Conservation (phyloP, 441 rosid species). For the Macaranga tanarius region DNA sequence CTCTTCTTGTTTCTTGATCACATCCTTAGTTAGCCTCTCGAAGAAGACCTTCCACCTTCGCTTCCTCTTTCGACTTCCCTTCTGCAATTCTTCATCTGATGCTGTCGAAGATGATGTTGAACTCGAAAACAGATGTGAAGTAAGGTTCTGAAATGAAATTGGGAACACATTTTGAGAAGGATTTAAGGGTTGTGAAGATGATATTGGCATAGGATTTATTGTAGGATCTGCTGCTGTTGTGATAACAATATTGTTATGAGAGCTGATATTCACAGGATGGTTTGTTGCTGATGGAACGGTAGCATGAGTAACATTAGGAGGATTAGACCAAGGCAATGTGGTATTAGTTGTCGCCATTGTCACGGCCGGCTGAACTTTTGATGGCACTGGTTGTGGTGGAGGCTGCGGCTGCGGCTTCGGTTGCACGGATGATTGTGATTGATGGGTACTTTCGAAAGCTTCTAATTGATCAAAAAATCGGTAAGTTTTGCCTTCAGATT, state of each 20-base stretch:
- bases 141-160: constrained; percentile 31
- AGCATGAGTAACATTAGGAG: constrained; percentile 15
- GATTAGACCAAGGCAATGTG: constrained; percentile 25
- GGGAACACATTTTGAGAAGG: constrained; percentile 22
- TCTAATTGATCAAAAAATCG: constrained; percentile 76
- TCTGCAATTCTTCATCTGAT: constrained; percentile 48
- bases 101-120: constrained; percentile 63
- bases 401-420: constrained; percentile 25
- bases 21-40: constrained; percentile 51
- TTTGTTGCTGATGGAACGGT: constrained; percentile 38
- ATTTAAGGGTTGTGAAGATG: constrained; percentile 21
- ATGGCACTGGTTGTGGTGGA: background rate
- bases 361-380: constrained; percentile 13
- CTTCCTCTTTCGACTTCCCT: constrained; percentile 41
- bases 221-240: constrained; percentile 24
- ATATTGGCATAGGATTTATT: constrained; percentile 20
- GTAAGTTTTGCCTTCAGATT: constrained; percentile 66
- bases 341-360: background rate
- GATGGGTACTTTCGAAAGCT: constrained; percentile 47
- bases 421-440: constrained; percentile 15
- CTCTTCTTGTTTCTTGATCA: constrained; percentile 68
- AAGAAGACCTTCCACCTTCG: constrained; percentile 69
- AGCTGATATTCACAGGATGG: background rate
- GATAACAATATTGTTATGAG: constrained; percentile 13
- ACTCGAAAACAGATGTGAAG: constrained; percentile 48